These are phyloP conservation scores for Pneumocystis sp. DNA, from an alignment of 1,139 yeast species.

Conservation along the genomic window DNA sequence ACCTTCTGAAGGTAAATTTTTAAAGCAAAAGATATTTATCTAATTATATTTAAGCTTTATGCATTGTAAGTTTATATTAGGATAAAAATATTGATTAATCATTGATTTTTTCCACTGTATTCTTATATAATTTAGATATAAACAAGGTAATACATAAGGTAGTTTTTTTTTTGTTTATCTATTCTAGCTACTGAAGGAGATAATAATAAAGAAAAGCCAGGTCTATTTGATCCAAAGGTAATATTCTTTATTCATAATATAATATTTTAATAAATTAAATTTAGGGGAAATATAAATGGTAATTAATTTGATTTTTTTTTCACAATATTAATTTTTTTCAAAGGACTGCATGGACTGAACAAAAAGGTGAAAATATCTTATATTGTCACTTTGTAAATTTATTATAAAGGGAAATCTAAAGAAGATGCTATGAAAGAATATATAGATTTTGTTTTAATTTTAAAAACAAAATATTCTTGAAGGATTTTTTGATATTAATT, in stretches of 20 bases:
- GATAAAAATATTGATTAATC: neutral
- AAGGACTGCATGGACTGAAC: neutral
- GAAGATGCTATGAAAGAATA: slow-evolving; percentile 85
- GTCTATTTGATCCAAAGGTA: neutral
- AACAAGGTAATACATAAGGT: neutral
- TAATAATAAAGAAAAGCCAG: neutral
- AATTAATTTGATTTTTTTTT: neutral
- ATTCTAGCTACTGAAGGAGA: neutral
- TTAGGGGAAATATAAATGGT: neutral
- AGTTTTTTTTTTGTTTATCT: neutral
- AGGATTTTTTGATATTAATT: neutral
- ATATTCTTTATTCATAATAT: neutral
- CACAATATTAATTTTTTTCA: neutral
- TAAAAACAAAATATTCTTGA: slow-evolving; percentile 36
- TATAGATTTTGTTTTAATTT: slow-evolving; percentile 57
- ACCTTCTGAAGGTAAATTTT: neutral
- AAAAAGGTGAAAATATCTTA: neutral
- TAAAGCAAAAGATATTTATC: neutral
- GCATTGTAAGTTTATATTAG: neutral
- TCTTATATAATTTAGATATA: neutral
- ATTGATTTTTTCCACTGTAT: neutral
- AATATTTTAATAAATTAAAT: neutral
- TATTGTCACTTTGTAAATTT: neutral
- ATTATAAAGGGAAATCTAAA: slow-evolving; percentile 29
- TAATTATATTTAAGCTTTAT: neutral